Conservation (phyloP, 1,139 yeast genomes). For the Martiniozyma asiatica region DNA sequence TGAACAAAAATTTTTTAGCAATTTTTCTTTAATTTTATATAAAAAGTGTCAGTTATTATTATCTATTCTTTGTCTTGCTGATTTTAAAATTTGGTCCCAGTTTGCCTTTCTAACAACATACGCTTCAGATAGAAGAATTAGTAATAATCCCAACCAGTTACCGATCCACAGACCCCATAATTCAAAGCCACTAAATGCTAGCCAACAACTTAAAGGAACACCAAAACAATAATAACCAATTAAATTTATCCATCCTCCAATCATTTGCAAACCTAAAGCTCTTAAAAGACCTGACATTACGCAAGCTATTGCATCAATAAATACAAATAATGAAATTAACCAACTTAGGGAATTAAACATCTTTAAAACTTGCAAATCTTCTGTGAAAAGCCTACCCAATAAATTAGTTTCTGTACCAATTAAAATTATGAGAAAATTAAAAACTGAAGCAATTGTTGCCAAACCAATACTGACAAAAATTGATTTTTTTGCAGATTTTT, state of each 20-base stretch:
- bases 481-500: constrained; percentile 51
- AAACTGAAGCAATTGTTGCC: constrained; percentile 42
- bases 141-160: constrained; percentile 59
- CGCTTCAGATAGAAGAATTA: constrained; percentile 55
- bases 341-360: constrained; percentile 47
- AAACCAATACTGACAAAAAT: constrained; percentile 58
- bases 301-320: constrained; percentile 73
- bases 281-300: constrained; percentile 77
- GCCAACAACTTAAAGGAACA: constrained; percentile 55
- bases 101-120: constrained; percentile 37
- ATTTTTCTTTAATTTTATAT: too few relatives aligned
- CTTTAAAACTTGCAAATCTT: constrained; percentile 50
- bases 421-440: constrained; percentile 39
- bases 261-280: constrained; percentile 77
- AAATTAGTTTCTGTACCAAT: constrained; percentile 43
- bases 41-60: too few relatives aligned
- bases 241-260: constrained; percentile 73
- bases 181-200: constrained; percentile 46
- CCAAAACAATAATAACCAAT: constrained; percentile 62
- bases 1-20: too few relatives aligned
- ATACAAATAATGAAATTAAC: constrained; percentile 57
- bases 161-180: constrained; percentile 85
- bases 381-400: constrained; percentile 62
- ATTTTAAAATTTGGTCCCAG: constrained; percentile 38
- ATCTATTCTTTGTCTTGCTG: constrained; percentile 27